A percentile compares a stretch with the other conserved stretches of the same genome.
Conservation (phyloP, 1,284 basidiomycete genomes). For the Ganoderma leucocontextum region DNA sequence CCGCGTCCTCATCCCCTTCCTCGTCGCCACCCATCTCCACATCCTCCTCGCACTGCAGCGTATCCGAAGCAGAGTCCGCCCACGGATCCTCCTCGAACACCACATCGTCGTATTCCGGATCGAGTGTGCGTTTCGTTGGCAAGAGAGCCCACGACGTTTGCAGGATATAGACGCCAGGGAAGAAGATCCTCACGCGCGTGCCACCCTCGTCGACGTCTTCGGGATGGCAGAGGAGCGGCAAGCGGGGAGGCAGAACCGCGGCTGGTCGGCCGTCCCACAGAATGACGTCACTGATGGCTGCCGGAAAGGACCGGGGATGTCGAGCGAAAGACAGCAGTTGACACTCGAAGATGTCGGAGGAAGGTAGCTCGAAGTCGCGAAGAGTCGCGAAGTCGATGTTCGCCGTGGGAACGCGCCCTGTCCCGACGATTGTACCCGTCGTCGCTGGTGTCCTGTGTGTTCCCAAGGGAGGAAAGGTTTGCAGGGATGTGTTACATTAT, state of each 20-base stretch:
- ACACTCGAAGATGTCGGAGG: too few relatives aligned
- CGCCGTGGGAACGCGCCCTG: too few relatives aligned
- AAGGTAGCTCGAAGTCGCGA: too few relatives aligned
- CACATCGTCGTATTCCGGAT: neutral
- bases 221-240: conserved; percentile 11
- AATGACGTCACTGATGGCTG: too few relatives aligned
- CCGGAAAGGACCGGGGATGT: too few relatives aligned
- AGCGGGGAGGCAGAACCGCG: neutral
- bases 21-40: neutral
- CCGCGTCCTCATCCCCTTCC: neutral
- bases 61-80: neutral
- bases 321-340: too few relatives aligned
- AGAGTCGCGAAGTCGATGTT: too few relatives aligned
- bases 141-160: conserved; percentile 21
- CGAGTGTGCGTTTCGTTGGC: neutral
- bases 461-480: too few relatives aligned
- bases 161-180: conserved; percentile 8
- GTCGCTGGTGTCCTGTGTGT: too few relatives aligned
- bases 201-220: conserved; percentile 3
- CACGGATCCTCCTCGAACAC: neutral
- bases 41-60: neutral
- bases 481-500: too few relatives aligned
- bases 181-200: conserved; percentile 4
- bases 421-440: too few relatives aligned
- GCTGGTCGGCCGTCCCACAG: too few relatives aligned